Evolutionary conservation across 225 moss, liverwort and hornwort genomes (phyloP).

Genomic region (Bryoerythrophyllum caledonicum): DNA sequence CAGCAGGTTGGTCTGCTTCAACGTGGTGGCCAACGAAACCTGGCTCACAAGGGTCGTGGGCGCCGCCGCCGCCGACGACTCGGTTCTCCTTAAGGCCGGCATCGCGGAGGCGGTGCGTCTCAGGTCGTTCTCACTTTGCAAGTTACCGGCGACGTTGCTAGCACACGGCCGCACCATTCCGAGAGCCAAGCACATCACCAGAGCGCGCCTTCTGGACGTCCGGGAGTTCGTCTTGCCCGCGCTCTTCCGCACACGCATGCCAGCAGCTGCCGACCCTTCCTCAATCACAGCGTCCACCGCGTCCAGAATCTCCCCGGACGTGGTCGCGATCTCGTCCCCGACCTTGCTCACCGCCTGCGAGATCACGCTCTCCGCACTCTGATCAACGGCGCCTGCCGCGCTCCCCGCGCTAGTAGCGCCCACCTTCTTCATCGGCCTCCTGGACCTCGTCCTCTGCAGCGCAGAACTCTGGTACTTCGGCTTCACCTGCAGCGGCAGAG

Average conservation of each 20-base stretch:
- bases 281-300: slow-evolving; percentile 26
- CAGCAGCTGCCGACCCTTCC: slow-evolving; percentile 4
- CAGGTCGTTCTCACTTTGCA: slow-evolving; percentile 22
- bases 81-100: slow-evolving; percentile 33
- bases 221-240: slow-evolving; percentile 28
- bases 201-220: slow-evolving; percentile 40
- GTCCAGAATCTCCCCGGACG: slow-evolving; percentile 23
- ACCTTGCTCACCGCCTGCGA: slow-evolving; percentile 22
- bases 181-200: slow-evolving; percentile 56
- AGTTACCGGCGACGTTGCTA: slow-evolving; percentile 15
- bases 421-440: slow-evolving; percentile 37
- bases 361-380: neutral
- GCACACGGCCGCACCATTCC: slow-evolving; percentile 62
- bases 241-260: slow-evolving; percentile 38
- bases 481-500: slow-evolving; percentile 41
- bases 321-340: slow-evolving; percentile 24
- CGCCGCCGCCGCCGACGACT: slow-evolving; percentile 18
- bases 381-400: neutral
- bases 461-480: slow-evolving; percentile 10
- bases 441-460: slow-evolving; percentile 34
- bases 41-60: slow-evolving; percentile 33
- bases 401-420: neutral
- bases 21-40: slow-evolving; percentile 46
- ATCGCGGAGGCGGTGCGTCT: slow-evolving; percentile 44
- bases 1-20: slow-evolving; percentile 52